phyloP scores from a whole-genome alignment of 1,139 yeast species.

The Suhomyces terraborum region DNA sequence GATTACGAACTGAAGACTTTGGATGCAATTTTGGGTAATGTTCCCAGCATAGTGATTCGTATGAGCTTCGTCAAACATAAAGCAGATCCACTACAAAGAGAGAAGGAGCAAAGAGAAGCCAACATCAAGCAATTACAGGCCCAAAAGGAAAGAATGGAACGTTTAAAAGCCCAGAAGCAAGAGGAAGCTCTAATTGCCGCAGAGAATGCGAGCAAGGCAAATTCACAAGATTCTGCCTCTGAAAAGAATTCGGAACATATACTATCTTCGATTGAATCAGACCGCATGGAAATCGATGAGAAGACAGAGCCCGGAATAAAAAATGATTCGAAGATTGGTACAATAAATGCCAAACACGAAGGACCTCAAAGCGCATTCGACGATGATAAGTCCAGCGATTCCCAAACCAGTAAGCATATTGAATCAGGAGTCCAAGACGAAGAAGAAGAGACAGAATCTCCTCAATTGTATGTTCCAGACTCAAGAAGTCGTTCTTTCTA shows the following conservation, averaged over 20 bases:
- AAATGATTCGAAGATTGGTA: no score
- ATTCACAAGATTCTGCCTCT: no score
- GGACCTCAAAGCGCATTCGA: background rate
- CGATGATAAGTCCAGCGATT: no score
- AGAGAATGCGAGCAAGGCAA: slow-evolving; percentile 1
- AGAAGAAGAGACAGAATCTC: slow-evolving; percentile 14
- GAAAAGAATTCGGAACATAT: background rate
- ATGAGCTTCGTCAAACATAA: slow-evolving; percentile 20
- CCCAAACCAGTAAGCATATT: no score
- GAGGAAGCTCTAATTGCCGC: slow-evolving; percentile 2
- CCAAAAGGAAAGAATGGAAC: slow-evolving; percentile 18
- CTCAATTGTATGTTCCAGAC: slow-evolving; percentile 29
- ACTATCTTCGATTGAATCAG: background rate
- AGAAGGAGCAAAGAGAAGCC: slow-evolving; percentile 24
- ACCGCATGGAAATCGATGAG: background rate
- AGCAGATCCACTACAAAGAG: slow-evolving; percentile 14
- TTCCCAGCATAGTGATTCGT: slow-evolving; percentile 24
- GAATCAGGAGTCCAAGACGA: background rate
- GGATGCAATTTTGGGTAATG: slow-evolving; percentile 18
- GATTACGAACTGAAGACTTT: slow-evolving; percentile 13
- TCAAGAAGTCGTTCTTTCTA: slow-evolving; percentile 19
- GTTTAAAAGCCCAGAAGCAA: slow-evolving; percentile 11
- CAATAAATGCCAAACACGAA: background rate
- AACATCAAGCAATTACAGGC: slow-evolving; percentile 24
- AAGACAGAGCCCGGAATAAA: background rate